Base-by-base conservation (phyloP, 306 rosid species). In the Pachyrhizus erosus region DNA sequence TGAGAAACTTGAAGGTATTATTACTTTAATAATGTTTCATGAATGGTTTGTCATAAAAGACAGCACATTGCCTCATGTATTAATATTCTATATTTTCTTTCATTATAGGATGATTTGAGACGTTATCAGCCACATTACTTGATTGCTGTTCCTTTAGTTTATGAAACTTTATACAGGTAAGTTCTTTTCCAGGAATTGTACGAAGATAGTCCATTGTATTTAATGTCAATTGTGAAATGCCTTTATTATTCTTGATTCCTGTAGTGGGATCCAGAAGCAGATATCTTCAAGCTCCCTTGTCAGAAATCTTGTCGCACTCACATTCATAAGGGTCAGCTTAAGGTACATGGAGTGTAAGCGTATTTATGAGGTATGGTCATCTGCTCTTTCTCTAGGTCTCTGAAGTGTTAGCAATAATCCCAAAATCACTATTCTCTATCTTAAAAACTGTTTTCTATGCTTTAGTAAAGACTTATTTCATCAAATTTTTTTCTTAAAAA, bases 101-200 rank as follows among this genome's bases (percentile, higher is more conserved):
- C 39, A 48, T 55, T 81, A 68, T 67, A 85, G 99, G 96, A 84
- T 64, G 99, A 93, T 89, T 90, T 96, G 87, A 77, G 78, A 65
- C 87, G 17, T 8, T 93, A 91, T 85, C 94, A 89, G 82, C 99
- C 99, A 18, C 88, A 91, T 24, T 91, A 85, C 80, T 3, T 93
- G 82, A 86, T 96, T 83, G 89, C 99, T 54, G 99, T 93, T 83
- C 99, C 99, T 74, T 83, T 96, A 83, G 96, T 96, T 52, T 96
- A 89, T 77, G 98, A 96, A 86, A 93, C 96, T 60, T 90, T 96
- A 64, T 96, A 93, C 90, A 93, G 96, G 99, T 96, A 89, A 65
- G 64, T 49, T 58, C 61, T 48, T 72, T 55, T 67, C 54, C 67
- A 31, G 55, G 39, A 72, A 74, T 70, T 73, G 27, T 51, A 9